phyloP scores from a whole-genome alignment of 768 basidiomycete species.

The Chiua virens region DNA sequence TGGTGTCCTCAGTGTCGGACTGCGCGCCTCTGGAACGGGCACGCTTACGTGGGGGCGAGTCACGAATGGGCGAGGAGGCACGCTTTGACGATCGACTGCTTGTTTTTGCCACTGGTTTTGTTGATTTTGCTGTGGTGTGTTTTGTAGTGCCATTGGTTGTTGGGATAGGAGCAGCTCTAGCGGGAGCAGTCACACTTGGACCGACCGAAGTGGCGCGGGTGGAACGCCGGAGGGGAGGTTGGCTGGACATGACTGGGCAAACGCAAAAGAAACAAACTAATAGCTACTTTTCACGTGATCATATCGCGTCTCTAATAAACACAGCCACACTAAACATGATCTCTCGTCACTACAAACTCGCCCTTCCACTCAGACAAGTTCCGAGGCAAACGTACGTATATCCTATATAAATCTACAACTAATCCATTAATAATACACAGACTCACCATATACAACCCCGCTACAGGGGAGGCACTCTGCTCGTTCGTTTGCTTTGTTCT shows the following conservation, averaged over 20 bases:
- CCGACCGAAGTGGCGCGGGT: conserved; percentile 51
- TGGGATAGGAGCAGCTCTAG: conserved; percentile 33
- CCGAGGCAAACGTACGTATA: conserved; percentile 8
- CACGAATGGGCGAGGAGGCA: conserved; percentile 46
- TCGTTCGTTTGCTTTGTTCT: conserved; percentile 41
- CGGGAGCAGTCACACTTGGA: conserved; percentile 26
- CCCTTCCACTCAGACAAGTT: neutral
- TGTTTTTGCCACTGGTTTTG: conserved; percentile 28
- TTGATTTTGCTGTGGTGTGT: conserved; percentile 37
- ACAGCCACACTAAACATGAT: conserved; percentile 21
- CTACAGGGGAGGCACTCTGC: conserved; percentile 59
- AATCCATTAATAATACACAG: conserved; percentile 29
- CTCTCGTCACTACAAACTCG: conserved; percentile 9
- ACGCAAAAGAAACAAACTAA: neutral
- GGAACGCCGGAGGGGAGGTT: conserved; percentile 48
- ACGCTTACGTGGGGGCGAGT: conserved; percentile 50
- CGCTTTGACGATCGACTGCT: conserved; percentile 43
- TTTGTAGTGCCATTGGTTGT: conserved; percentile 26
- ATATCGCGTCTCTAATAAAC: conserved; percentile 24
- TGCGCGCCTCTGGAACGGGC: conserved; percentile 36
- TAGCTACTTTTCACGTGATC: conserved; percentile 25
- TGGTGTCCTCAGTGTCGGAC: conserved; percentile 45
- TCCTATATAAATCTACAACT: neutral
- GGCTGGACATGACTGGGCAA: conserved; percentile 26
- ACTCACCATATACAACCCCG: conserved; percentile 63